Base-by-base conservation (phyloP, 2,329 filamentous ascomycete genomes). In the Lomentospora prolificans region DNA sequence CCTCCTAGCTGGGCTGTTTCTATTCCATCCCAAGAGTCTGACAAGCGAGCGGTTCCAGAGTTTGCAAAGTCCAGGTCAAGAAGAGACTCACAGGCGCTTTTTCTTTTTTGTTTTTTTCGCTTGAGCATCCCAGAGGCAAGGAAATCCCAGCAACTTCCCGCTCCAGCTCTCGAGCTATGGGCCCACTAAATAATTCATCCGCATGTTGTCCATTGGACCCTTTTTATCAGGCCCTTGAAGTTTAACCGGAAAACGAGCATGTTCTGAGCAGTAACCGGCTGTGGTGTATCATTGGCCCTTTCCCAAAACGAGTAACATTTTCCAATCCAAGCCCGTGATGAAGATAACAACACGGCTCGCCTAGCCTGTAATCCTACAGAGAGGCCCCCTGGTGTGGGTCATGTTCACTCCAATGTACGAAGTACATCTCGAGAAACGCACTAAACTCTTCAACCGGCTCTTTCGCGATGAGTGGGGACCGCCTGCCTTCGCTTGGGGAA, bases 371-470 rank as follows among this genome's bases (percentile, higher is more conserved):
- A 44, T 7, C 9, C n/a, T 27, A 17, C 14, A 28, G 9, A 31
- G 27, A 31, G 28, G 50, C n/a, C 9, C 8, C 41, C n/a, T 22
- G 14, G 27, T 4, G 12, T 31, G 41, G 48, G 24, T 51, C 48
- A 12, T 30, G 10, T 24, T 51, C 48, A 7, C 22, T 30, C 22
- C 24, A 19, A 51, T 33, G 4, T 9, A 33, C 53, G 28, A 12
- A 33, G n/a, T 25, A 46, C 5, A 46, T 46, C 12, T 46, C 10
- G 19, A 22, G 19, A 19, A 24, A 46, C n/a, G n/a, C 41, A 46
- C 53, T 55, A 55, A 53, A 24, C 51, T 22, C 51, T 30, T 30
- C 24, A 22, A 53, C 30, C 51, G 51, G 51, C 31, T 53, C 30
- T 25, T 41, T 7, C 24, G n/a, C 8, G 2, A 6, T 4, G 31